These are phyloP conservation scores for Solanum virginianum DNA, from an alignment of 257 asterid species.

Conservation along the genomic window DNA sequence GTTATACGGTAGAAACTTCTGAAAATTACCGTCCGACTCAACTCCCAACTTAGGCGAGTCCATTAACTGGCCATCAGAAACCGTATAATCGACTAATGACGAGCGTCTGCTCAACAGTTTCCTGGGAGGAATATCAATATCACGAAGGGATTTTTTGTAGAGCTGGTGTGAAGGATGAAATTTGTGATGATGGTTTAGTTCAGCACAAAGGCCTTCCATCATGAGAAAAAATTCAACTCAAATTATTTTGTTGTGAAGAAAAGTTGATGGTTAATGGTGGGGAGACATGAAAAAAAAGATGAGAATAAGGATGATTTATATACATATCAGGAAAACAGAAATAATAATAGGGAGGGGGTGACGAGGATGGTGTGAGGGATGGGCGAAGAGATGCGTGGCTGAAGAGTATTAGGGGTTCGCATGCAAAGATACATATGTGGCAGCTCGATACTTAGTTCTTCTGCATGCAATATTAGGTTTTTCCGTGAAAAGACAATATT, in stretches of 20 bases:
- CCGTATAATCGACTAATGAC: background rate
- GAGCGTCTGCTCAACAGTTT: conserved; percentile 47
- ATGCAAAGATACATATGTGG: conserved; percentile 67
- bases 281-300: background rate
- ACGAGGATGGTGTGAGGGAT: conserved; percentile 62
- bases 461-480: conserved; percentile 39
- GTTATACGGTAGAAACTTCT: conserved; percentile 66
- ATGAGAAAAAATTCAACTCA: background rate
- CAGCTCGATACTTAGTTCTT: conserved; percentile 33
- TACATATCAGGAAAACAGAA: background rate
- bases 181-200: conserved; percentile 22
- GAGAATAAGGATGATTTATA: background rate
- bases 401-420: conserved; percentile 42
- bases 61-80: conserved; percentile 2
- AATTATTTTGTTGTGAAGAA: background rate
- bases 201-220: conserved; percentile 52
- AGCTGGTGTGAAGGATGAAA: conserved; percentile 67
- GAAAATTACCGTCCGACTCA: conserved; percentile 29
- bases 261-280: background rate
- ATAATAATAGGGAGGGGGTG: conserved; percentile 2
- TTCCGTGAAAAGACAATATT: background rate
- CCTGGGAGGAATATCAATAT: conserved; percentile 76
- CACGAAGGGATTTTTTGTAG: conserved; percentile 53
- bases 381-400: conserved; percentile 86
- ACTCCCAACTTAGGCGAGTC: conserved; percentile 36